Conservation (phyloP, 768 basidiomycete species). For the Mycena floridula region DNA sequence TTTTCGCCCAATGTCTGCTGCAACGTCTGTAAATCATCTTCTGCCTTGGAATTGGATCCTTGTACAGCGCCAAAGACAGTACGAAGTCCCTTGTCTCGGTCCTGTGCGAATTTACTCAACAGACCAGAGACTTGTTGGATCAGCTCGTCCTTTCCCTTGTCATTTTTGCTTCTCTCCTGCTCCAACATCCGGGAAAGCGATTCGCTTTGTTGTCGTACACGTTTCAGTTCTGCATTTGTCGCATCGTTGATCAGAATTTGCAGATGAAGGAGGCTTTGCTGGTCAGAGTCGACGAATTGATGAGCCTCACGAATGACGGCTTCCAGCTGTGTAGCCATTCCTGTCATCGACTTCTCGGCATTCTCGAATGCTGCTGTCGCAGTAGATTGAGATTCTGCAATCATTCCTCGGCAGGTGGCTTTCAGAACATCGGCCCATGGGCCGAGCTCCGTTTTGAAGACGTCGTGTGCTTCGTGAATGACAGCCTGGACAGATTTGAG, state of each 20-base stretch:
- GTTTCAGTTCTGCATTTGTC: slow-evolving; percentile 46
- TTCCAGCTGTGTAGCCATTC: slow-evolving; percentile 56
- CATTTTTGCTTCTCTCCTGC: slow-evolving; percentile 59
- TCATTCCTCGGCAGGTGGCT: slow-evolving; percentile 40
- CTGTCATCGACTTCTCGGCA: slow-evolving; percentile 53
- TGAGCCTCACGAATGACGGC: slow-evolving; percentile 51
- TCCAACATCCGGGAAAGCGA: slow-evolving; percentile 55
- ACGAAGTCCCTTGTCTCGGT: slow-evolving; percentile 61
- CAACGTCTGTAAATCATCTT: slow-evolving; percentile 43
- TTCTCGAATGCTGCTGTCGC: slow-evolving; percentile 40
- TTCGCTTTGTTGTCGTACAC: slow-evolving; percentile 67
- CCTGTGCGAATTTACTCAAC: slow-evolving; percentile 61
- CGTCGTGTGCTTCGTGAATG: slow-evolving; percentile 46
- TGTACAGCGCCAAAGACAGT: slow-evolving; percentile 50
- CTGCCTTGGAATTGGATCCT: slow-evolving; percentile 48
- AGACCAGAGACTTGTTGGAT: slow-evolving; percentile 70
- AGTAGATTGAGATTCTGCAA: slow-evolving; percentile 36
- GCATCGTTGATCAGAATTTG: slow-evolving; percentile 41
- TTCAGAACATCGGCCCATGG: slow-evolving; percentile 53
- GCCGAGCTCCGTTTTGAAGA: slow-evolving; percentile 43
- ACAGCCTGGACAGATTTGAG: slow-evolving; percentile 39
- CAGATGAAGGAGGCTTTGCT: slow-evolving; percentile 41
- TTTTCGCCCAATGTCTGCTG: slow-evolving; percentile 41
- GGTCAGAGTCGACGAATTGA: slow-evolving; percentile 50
- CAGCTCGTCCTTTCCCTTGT: slow-evolving; percentile 65